A percentile compares a stretch with the other conserved stretches of the same genome.
Conservation (phyloP, 2,329 filamentous ascomycete genomes). For the Orbilia quercus region DNA sequence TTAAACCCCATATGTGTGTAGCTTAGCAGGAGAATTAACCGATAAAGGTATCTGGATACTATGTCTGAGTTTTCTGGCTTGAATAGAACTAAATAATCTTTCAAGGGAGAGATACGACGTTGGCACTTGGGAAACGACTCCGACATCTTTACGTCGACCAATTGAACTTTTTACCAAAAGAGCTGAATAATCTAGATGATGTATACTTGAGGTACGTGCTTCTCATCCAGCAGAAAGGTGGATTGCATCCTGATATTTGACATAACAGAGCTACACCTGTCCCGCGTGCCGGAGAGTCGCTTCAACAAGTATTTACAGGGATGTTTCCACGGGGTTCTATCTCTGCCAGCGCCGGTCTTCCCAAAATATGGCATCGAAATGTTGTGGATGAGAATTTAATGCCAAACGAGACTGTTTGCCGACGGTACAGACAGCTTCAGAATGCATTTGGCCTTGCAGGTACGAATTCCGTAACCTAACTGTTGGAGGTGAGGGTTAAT, state of each 20-base stretch:
- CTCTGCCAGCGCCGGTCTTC: conserved; percentile 61
- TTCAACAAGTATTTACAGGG: conserved; percentile 79
- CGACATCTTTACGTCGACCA: conserved; percentile 79
- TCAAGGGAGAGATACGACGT: conserved; percentile 77
- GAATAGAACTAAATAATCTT: conserved; percentile 5
- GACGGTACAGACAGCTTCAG: conserved; percentile 76
- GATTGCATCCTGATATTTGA: conserved; percentile 5
- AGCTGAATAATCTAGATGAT: conserved; percentile 66
- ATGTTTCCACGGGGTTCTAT: conserved; percentile 74
- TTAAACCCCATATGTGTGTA: conserved; percentile 58
- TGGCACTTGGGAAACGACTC: conserved; percentile 74
- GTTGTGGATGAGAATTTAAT: conserved; percentile 79
- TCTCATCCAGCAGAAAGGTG: neutral
- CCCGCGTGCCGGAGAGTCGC: conserved; percentile 78
- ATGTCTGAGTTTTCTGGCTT: neutral
- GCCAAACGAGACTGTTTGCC: conserved; percentile 80
- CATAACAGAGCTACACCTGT: conserved; percentile 71
- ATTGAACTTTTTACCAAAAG: conserved; percentile 75
- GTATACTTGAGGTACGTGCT: conserved; percentile 73
- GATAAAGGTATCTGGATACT: conserved; percentile 64
- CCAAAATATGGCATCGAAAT: conserved; percentile 57
- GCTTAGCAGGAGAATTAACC: conserved; percentile 74
- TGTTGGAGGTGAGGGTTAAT: neutral
- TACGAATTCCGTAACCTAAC: conserved; percentile 60
- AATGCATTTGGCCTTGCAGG: conserved; percentile 61